These are phyloP conservation scores for Quaeritorhiza haematococci DNA, from an alignment of 371 early-diverging fungal genomes.

Conservation along the genomic window DNA sequence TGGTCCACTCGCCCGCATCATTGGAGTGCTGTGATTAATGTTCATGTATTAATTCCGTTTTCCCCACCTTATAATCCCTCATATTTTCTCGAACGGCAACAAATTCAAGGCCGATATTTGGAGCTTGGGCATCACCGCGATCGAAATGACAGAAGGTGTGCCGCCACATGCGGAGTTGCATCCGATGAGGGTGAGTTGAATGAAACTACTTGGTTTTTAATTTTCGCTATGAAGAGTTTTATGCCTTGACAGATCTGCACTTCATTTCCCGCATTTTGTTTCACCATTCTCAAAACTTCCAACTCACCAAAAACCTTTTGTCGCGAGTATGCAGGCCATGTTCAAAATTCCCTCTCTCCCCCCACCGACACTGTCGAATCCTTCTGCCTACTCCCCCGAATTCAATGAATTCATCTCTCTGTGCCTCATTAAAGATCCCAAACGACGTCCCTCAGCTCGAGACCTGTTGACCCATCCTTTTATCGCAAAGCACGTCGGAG, in stretches of 20 bases:
- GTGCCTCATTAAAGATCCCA: slow-evolving; percentile 83
- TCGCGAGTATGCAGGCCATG: slow-evolving; percentile 10
- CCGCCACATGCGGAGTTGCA: slow-evolving; percentile 95
- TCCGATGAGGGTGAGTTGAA: slow-evolving; percentile 82
- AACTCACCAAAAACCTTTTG: not conserved
- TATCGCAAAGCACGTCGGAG: slow-evolving; percentile 9
- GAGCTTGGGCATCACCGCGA: slow-evolving; percentile 96
- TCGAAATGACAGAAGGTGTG: slow-evolving; percentile 97
- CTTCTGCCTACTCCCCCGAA: slow-evolving; percentile 40
- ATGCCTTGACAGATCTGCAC: slow-evolving; percentile 22
- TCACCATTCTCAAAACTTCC: not conserved
- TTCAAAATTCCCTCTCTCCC: slow-evolving; percentile 32
- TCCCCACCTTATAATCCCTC: too few species aligned
- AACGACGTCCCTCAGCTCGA: slow-evolving; percentile 9
- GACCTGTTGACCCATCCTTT: slow-evolving; percentile 20
- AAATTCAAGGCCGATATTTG: slow-evolving; percentile 91
- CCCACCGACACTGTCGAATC: slow-evolving; percentile 19
- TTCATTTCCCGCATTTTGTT: slow-evolving; percentile 26
- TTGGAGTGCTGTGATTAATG: too few species aligned
- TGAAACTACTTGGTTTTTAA: too few species aligned
- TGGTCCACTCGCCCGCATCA: too few species aligned
- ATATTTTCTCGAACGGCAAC: too few species aligned
- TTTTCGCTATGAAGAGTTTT: too few species aligned
- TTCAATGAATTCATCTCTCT: slow-evolving; percentile 84
- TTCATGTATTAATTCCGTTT: too few species aligned